Evolutionary conservation across 441 rosid genomes (phyloP).

Genomic region (Oxalis stricta): DNA sequence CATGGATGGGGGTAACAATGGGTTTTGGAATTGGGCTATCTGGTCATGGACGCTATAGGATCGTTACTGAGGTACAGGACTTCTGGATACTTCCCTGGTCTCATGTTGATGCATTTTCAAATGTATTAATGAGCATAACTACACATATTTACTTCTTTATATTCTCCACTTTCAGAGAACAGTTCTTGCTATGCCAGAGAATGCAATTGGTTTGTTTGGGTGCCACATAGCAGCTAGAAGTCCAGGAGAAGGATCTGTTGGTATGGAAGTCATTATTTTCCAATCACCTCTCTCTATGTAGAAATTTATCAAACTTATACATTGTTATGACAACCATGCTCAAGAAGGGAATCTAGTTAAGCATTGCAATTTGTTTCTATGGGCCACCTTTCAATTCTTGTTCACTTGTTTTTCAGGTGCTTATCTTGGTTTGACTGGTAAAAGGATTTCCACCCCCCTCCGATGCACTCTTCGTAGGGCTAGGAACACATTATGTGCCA

Average conservation of each 20-base stretch:
- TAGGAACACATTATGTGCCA: constrained; percentile 79
- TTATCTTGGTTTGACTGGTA: constrained; percentile 90
- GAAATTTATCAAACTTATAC: too few relatives aligned
- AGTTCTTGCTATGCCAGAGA: constrained; percentile 94
- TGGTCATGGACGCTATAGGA: constrained; percentile 79
- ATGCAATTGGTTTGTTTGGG: constrained; percentile 88
- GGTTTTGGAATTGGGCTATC: constrained; percentile 91
- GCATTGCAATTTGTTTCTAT: too few relatives aligned
- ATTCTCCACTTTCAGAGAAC: constrained; percentile 45
- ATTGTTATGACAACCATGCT: neutral
- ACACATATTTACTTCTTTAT: neutral
- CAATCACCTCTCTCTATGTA: too few relatives aligned
- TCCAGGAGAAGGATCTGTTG: constrained; percentile 89
- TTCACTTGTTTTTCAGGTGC: constrained; percentile 51
- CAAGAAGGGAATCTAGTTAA: too few relatives aligned
- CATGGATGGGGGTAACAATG: constrained; percentile 95
- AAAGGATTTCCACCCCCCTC: constrained; percentile 74
- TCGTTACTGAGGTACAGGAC: constrained; percentile 79
- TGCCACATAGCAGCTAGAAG: constrained; percentile 75
- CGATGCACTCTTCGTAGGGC: constrained; percentile 69
- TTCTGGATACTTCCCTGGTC: constrained; percentile 2
- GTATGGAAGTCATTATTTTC: constrained; percentile 27
- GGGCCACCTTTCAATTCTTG: too few relatives aligned
- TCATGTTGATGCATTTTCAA: neutral
- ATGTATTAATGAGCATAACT: neutral